phyloP scores from a whole-genome alignment of 345 rosid species.

The Sisymbrium irio region DNA sequence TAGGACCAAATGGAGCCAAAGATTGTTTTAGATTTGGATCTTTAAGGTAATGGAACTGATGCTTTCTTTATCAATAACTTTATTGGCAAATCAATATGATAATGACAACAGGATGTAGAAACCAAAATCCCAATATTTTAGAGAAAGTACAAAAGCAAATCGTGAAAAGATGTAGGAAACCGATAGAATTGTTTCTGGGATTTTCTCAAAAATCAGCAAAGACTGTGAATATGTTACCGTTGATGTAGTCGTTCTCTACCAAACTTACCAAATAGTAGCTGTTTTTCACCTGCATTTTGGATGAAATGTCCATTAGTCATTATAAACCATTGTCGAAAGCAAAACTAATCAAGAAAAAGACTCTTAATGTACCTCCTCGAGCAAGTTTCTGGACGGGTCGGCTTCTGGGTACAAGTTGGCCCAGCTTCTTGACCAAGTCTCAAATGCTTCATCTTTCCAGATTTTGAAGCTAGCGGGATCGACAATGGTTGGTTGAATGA shows the following conservation, averaged over 20 bases:
- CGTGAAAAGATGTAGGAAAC: slow-evolving; percentile 5
- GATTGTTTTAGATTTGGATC: neutral
- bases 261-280: slow-evolving; percentile 83
- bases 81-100: slow-evolving; percentile 23
- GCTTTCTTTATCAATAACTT: slow-evolving; percentile 9
- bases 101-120: neutral
- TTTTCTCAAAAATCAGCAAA: slow-evolving; percentile 24
- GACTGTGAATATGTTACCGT: slow-evolving; percentile 33
- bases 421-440: slow-evolving; percentile 91
- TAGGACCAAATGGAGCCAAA: neutral
- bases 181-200: neutral
- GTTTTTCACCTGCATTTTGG: slow-evolving; percentile 66
- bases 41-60: slow-evolving; percentile 20
- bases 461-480: slow-evolving; percentile 87
- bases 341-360: neutral
- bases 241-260: slow-evolving; percentile 36
- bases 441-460: slow-evolving; percentile 99
- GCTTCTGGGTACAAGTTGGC: slow-evolving; percentile 70
- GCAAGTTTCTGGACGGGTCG: slow-evolving; percentile 59
- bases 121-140: slow-evolving; percentile 17
- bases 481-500: slow-evolving; percentile 88
- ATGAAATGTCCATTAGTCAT: neutral
- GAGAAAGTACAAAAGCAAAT: slow-evolving; percentile 8
- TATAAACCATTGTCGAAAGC: neutral
- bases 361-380: slow-evolving; percentile 55